Conservation (phyloP, 2,329 filamentous ascomycete genomes). For the Cladosporium sp. region DNA sequence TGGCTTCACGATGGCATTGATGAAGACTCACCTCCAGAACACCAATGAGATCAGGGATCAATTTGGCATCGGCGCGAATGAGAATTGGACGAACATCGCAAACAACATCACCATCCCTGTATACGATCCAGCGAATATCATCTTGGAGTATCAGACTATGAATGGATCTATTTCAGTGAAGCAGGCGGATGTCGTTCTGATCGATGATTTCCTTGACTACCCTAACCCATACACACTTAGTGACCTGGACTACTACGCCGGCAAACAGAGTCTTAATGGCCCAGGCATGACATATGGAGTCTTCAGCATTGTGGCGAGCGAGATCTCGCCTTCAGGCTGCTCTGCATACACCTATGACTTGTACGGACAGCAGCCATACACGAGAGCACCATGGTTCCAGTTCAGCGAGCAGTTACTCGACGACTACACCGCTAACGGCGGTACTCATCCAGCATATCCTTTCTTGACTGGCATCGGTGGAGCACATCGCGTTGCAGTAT, state of each 20-base stretch:
- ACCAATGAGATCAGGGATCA: conserved; percentile 56
- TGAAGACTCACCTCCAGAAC: conserved; percentile 52
- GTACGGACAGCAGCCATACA: conserved; percentile 60
- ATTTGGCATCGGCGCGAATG: conserved; percentile 53
- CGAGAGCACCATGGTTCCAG: conserved; percentile 64
- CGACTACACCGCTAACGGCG: conserved; percentile 56
- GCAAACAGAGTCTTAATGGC: conserved; percentile 62
- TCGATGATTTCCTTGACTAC: conserved; percentile 62
- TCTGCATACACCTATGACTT: conserved; percentile 65
- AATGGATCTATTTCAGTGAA: conserved; percentile 64
- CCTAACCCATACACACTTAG: conserved; percentile 51
- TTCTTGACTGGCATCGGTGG: conserved; percentile 70
- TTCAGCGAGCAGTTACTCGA: conserved; percentile 67
- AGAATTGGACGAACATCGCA: conserved; percentile 55
- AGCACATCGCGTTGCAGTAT: conserved; percentile 62
- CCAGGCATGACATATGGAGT: conserved; percentile 71
- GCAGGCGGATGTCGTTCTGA: conserved; percentile 66
- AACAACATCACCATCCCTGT: conserved; percentile 54
- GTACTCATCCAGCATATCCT: conserved; percentile 64
- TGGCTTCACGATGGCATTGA: conserved; percentile 64
- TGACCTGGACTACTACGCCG: conserved; percentile 66
- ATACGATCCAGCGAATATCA: conserved; percentile 53
- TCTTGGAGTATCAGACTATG: conserved; percentile 62
- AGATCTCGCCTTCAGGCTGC: conserved; percentile 63
- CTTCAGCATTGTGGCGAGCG: conserved; percentile 63